phyloP scores from a whole-genome alignment of 352 stramenopile genomes.

The Globisporangium alternatum region DNA sequence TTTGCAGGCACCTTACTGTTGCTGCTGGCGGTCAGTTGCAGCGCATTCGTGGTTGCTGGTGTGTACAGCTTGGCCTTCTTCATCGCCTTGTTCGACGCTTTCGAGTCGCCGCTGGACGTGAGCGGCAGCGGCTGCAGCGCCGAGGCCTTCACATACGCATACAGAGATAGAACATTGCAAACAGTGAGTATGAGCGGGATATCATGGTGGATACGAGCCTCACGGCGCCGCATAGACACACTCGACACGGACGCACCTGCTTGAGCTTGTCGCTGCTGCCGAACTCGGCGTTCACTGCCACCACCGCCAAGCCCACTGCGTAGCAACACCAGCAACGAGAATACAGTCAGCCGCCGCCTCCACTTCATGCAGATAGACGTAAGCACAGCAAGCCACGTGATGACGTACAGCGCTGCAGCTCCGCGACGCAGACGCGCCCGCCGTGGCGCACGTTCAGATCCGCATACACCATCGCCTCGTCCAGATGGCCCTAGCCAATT shows the following conservation, averaged over 20 bases:
- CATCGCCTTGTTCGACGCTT: slow-evolving; percentile 25
- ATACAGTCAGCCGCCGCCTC: neutral
- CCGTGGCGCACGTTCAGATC: slow-evolving; percentile 71
- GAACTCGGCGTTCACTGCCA: slow-evolving; percentile 62
- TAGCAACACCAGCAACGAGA: neutral
- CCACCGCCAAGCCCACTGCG: slow-evolving; percentile 62
- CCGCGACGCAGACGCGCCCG: slow-evolving; percentile 41
- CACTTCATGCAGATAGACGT: neutral
- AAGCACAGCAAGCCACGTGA: neutral
- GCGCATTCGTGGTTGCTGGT: slow-evolving; percentile 27
- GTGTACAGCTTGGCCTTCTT: slow-evolving; percentile 76
- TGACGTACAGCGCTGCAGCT: slow-evolving; percentile 63
- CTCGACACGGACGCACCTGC: slow-evolving; percentile 15
- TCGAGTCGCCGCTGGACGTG: slow-evolving; percentile 25
- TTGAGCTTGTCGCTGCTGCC: slow-evolving; percentile 56
- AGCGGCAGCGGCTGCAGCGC: slow-evolving; percentile 31
- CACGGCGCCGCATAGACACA: neutral
- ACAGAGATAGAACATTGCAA: neutral
- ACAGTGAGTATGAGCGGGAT: neutral
- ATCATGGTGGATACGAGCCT: neutral
- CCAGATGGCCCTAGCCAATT: neutral
- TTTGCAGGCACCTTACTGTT: slow-evolving; percentile 18
- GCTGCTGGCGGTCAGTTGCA: slow-evolving; percentile 35
- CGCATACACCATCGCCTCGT: slow-evolving; percentile 46
- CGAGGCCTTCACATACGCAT: slow-evolving; percentile 14